Evolutionary conservation across 257 asterid species (phyloP), one percentile per base, ranked within the genome.

Genomic region (Ballota nigra): DNA sequence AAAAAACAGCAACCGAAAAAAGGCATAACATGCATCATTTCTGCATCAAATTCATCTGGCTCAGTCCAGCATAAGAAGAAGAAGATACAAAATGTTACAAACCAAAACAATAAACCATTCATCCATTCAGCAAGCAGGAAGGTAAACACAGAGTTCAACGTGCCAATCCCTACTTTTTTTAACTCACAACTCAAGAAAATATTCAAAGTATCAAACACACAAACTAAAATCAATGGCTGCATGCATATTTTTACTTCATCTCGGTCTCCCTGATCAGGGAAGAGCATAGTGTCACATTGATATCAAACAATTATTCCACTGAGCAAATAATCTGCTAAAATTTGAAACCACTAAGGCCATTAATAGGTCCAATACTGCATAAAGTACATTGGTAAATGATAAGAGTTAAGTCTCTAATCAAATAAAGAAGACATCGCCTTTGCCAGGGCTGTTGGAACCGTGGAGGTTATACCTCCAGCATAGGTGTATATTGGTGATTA

Each of bases 121-220:
- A 68, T 68, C 34, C 63, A 47, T 23, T 67, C 29, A 51, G 47
- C 28, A 78, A 11, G 10, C 26, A 40, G 40, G 61, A 49, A 56
- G 36, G 26, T 33, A 10, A 49, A 62, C 31, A 57, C 11, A 60
- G 79, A 47, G 60, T 68, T 41, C 34, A n/a, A 60, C n/a, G 24
- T 58, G 60, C 38, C 29, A 18, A 20, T 29, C 41, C 63, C 7
- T 28, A 67, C n/a, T 11, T 47, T 43, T 22, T 51, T 29, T 16
- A 40, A 59, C 66, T 36, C 62, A 15, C 49, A 29, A 40, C 13
- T 24, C 10, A 11, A 56, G 41, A 40, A 45, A 65, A 19, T 10
- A 55, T 28, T 71, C 53, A 69, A 34, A 61, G 55, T 56, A 34
- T 68, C 66, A 26, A 26, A 61, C 40, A 67, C 24, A n/a, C 41